Evolutionary conservation across 192 early-diverging fungal genomes (phyloP).

Genomic region (Backusella luteola): DNA sequence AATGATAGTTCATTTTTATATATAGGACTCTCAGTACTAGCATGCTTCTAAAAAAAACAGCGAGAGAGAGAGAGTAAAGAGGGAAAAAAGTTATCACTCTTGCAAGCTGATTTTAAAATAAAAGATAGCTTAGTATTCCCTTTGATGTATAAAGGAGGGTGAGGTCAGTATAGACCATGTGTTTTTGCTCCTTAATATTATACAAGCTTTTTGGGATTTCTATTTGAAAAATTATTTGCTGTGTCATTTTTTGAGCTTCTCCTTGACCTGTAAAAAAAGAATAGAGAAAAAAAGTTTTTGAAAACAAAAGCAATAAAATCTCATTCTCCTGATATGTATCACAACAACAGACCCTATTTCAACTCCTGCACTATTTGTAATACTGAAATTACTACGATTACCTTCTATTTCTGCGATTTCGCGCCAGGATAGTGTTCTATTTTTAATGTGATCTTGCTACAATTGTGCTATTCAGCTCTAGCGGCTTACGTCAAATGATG

Average conservation of each 20-base stretch:
- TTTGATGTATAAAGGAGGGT: neutral
- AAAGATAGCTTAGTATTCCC: slow-evolving; percentile 1
- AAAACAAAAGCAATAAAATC: neutral
- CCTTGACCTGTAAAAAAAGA: neutral
- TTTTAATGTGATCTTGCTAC: slow-evolving; percentile 1
- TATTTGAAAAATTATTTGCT: neutral
- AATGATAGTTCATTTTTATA: neutral
- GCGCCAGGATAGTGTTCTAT: slow-evolving; percentile 8
- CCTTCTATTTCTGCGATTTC: slow-evolving; percentile 5
- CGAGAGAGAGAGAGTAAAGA: neutral
- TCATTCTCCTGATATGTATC: neutral
- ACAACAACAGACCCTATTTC: slow-evolving; percentile 1
- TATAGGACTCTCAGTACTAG: neutral
- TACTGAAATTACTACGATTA: neutral
- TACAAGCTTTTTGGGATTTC: slow-evolving; percentile 1
- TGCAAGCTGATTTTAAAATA: slow-evolving; percentile 7
- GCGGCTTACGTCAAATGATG: neutral
- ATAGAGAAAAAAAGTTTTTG: neutral
- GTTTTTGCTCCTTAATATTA: neutral
- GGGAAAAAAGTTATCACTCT: neutral
- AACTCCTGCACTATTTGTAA: slow-evolving; percentile 9
- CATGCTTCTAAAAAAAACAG: neutral
- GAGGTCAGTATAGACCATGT: neutral
- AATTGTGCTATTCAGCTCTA: neutral
- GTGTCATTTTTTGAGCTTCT: neutral